A percentile compares a stretch with the other conserved stretches of the same genome.
These are phyloP conservation scores for Tephrocybe sp. DNA, from an alignment of 768 basidiomycete species.

Conservation along the genomic window DNA sequence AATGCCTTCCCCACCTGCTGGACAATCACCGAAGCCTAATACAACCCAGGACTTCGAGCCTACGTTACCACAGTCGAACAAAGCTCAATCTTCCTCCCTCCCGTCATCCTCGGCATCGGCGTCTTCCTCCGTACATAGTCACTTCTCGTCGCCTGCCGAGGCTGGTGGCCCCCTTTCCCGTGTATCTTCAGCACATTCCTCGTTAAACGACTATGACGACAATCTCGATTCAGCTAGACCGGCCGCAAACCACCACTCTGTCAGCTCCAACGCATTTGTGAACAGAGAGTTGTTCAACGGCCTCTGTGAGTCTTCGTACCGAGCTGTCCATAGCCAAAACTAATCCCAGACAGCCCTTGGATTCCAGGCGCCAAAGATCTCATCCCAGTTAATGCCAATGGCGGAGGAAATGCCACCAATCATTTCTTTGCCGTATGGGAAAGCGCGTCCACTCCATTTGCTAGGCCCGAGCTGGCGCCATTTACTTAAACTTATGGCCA, in stretches of 20 bases:
- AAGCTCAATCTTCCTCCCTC: not conserved
- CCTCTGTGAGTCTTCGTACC: constrained; percentile 53
- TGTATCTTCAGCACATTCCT: constrained; percentile 6
- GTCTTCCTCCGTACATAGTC: not conserved
- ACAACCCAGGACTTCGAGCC: not conserved
- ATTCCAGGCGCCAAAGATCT: constrained; percentile 59
- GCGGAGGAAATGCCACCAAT: constrained; percentile 62
- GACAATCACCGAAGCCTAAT: not conserved
- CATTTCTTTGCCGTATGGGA: constrained; percentile 71
- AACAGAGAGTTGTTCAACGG: constrained; percentile 58
- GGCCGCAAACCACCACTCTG: constrained; percentile 12
- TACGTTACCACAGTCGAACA: not conserved
- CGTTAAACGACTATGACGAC: not conserved
- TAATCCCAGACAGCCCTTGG: constrained; percentile 54
- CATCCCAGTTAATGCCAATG: constrained; percentile 46
- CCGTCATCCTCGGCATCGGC: not conserved
- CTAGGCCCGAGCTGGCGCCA: constrained; percentile 76
- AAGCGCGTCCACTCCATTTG: constrained; percentile 66
- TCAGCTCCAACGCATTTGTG: constrained; percentile 52
- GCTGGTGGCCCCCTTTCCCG: constrained; percentile 3
- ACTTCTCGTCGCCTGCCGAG: not conserved
- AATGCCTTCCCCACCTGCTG: not conserved
- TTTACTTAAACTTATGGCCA: constrained; percentile 72
- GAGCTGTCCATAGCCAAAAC: not conserved
- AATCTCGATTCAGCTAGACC: not conserved